Percentiles rank a stretch among this genome's conserved stretches.
Conservation (phyloP, 768 basidiomycete genomes). For the Paxillus ammoniavirescens region DNA sequence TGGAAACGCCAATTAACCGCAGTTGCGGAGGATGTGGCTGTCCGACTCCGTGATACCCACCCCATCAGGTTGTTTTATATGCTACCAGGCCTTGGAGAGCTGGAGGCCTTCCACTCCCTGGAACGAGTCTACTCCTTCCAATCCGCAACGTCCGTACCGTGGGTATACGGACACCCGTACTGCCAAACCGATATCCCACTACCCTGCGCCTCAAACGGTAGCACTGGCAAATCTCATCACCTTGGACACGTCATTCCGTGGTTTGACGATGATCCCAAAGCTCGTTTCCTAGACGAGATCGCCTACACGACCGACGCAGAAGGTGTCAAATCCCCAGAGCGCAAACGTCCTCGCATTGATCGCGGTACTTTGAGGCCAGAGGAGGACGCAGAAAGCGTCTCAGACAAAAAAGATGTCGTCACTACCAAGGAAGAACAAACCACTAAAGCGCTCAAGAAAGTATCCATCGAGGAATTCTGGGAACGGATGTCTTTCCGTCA, state of each 20-base stretch:
- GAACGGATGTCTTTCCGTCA: slow-evolving; percentile 96
- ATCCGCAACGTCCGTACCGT: slow-evolving; percentile 31
- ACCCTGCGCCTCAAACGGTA: slow-evolving; percentile 43
- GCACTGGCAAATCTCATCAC: slow-evolving; percentile 23
- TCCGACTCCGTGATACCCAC: slow-evolving; percentile 4
- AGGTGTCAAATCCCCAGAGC: slow-evolving; percentile 55
- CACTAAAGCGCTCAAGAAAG: slow-evolving; percentile 55
- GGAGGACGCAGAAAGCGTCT: slow-evolving; percentile 25
- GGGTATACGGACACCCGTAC: slow-evolving; percentile 85
- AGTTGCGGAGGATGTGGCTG: slow-evolving; percentile 44
- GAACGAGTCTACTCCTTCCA: slow-evolving; percentile 33
- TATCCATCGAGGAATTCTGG: slow-evolving; percentile 86
- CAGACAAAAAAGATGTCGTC: slow-evolving; percentile 26
- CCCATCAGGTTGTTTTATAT: slow-evolving; percentile 50
- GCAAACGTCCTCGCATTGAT: slow-evolving; percentile 51
- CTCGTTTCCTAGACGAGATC: slow-evolving; percentile 90
- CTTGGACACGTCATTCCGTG: slow-evolving; percentile 81
- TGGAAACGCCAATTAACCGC: slow-evolving; percentile 78
- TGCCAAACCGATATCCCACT: slow-evolving; percentile 40
- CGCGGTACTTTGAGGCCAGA: slow-evolving; percentile 5
- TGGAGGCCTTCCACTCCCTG: slow-evolving; percentile 64
- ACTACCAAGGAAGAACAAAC: slow-evolving; percentile 34
- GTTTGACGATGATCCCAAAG: slow-evolving; percentile 97
- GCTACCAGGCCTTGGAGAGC: slow-evolving; percentile 66
- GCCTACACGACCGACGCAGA: slow-evolving; percentile 66